A percentile compares a stretch with the other conserved stretches of the same genome.
phyloP scores from a whole-genome alignment of 768 basidiomycete genomes.

The Baorangia bicolor region DNA sequence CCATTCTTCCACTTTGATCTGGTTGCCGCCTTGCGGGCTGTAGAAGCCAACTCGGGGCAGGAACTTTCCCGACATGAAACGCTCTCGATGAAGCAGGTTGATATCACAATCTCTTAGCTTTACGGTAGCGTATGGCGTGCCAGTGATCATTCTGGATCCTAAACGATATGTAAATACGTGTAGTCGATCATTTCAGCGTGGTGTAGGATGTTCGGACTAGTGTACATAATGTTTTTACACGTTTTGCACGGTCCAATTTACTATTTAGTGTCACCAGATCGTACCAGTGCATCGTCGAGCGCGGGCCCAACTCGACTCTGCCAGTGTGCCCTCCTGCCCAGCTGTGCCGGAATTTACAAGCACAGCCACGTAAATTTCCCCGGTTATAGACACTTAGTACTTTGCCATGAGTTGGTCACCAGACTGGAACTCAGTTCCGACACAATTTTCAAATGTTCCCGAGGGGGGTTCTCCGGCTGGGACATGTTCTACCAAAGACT shows the following conservation, averaged over 20 bases:
- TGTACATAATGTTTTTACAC: background rate
- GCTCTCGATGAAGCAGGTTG: conserved; percentile 6
- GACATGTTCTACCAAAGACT: conserved; percentile 1
- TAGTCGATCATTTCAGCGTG: background rate
- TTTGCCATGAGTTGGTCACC: too few species aligned
- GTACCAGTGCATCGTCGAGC: too few species aligned
- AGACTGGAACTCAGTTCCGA: background rate
- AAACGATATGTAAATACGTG: background rate
- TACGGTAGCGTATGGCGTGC: background rate
- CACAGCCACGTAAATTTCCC: too few species aligned
- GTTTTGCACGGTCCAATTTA: conserved; percentile 12
- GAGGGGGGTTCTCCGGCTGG: background rate
- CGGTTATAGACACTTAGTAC: too few species aligned
- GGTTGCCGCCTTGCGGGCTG: conserved; percentile 64
- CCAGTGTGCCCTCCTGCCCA: too few species aligned
- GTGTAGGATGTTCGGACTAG: background rate
- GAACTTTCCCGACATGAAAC: conserved; percentile 5
- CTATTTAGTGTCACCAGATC: too few species aligned
- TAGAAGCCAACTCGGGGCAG: conserved; percentile 43
- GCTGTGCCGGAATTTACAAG: too few species aligned
- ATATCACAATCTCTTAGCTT: background rate
- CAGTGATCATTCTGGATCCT: too few species aligned
- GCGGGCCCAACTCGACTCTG: too few species aligned
- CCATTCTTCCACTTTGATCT: conserved; percentile 95
- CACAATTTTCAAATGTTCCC: background rate